Percentiles rank a stretch among this genome's conserved stretches.
Evolutionary conservation across 768 basidiomycete genomes (phyloP).

Genomic region (Pulveroboletus frians): DNA sequence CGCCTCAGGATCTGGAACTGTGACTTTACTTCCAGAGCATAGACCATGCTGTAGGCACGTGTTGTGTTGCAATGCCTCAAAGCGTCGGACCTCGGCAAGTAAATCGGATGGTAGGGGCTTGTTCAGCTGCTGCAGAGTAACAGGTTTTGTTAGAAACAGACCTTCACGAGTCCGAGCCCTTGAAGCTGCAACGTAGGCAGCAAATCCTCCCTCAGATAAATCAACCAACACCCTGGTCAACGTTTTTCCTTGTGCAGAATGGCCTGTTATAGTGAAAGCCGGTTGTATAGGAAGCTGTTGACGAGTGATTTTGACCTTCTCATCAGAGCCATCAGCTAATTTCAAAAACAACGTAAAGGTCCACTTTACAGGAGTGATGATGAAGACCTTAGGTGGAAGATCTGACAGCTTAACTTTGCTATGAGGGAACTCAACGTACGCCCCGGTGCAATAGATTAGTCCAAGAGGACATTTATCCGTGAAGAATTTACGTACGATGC

Average conservation of each 20-base stretch:
- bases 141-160: too few species aligned
- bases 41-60: too few species aligned
- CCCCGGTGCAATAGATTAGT: not conserved
- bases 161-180: too few species aligned
- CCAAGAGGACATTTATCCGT: not conserved
- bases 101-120: too few species aligned
- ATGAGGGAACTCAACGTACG: constrained; percentile 8
- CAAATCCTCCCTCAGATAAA: constrained; percentile 21
- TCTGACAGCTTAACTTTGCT: constrained; percentile 13
- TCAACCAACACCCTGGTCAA: constrained; percentile 18
- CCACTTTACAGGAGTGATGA: constrained; percentile 14
- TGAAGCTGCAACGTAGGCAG: constrained; percentile 27
- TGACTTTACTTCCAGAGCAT: too few species aligned
- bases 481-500: constrained; percentile 13
- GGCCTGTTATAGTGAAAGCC: constrained; percentile 29
- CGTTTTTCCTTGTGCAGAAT: constrained; percentile 30
- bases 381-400: constrained; percentile 15
- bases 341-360: not conserved
- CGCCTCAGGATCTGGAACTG: too few species aligned
- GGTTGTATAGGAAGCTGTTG: constrained; percentile 25
- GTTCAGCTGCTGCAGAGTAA: too few species aligned
- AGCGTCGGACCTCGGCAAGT: too few species aligned
- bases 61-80: too few species aligned
- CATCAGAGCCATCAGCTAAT: not conserved
- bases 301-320: not conserved